Base-by-base conservation (phyloP, 331 rosid genomes). In the Quercus phellos region DNA sequence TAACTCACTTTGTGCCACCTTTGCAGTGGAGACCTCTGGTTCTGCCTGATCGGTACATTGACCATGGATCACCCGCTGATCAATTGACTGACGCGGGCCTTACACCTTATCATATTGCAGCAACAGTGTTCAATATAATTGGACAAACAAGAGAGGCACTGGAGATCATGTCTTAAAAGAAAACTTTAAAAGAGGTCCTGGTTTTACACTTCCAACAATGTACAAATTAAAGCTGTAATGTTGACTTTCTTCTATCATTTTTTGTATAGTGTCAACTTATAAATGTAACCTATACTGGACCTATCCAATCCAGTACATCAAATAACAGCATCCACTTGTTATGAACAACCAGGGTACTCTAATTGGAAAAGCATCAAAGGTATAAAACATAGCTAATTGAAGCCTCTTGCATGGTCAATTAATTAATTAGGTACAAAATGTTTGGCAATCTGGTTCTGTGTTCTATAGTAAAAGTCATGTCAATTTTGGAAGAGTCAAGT, bases 11-110 rank as follows among this genome's bases (percentile, higher is more conserved):
- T 32, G 24, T 38, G 51, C 27, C 66, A 68, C 34, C 51, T 79
- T 50, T 79, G 86, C 93, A 95, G 98, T 95, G 98, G 99, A 90
- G 98, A 87, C 98, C 99, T 4, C 53, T 95, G 16, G 97, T 93
- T 74, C 98, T 95, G 82, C 99, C 99, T 0, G 96, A 93, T 74
- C 83, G 90, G 17, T 95, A 95, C 55, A 87, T 92, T 11, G 99
- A 95, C 61, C 98, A 95, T 8, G 98, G 99, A 81, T 79, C 97
- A 0, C 96, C 98, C 6, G 82, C 78, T 19, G 88, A 95, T 76
- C 99, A 95, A 81, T 69, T 92, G 78, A 87, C 78, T 1, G 68
- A 76, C n/a, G 96, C 98, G 6, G 98, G 99, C 14, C 96, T 95
- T 16, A 72, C 97, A 56, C 89, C 97, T 43, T 86, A 91, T 69